phyloP scores from a whole-genome alignment of 768 basidiomycete genomes.

The Lentinus tigrinus region DNA sequence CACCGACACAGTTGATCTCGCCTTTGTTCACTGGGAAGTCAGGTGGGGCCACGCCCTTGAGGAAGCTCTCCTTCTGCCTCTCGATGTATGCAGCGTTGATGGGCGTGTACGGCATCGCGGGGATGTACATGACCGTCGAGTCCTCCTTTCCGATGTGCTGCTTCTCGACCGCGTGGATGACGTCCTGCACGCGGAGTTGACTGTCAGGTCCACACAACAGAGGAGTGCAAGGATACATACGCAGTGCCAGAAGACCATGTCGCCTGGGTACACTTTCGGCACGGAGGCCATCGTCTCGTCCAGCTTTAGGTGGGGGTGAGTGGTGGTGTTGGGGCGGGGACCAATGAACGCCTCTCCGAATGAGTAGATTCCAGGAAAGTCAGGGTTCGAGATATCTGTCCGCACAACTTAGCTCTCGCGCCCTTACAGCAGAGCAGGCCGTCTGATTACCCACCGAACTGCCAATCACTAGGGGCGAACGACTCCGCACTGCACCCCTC shows the following conservation, averaged over 20 bases:
- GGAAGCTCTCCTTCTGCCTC: slow-evolving; percentile 62
- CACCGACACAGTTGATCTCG: slow-evolving; percentile 39
- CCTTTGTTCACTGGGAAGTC: slow-evolving; percentile 60
- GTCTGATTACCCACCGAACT: slow-evolving; percentile 7
- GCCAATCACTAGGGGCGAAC: slow-evolving; percentile 26
- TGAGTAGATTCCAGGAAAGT: slow-evolving; percentile 34
- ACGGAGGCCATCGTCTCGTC: slow-evolving; percentile 66
- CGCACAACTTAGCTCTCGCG: not conserved
- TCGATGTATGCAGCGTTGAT: slow-evolving; percentile 60
- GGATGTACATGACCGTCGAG: slow-evolving; percentile 77
- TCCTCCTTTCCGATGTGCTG: slow-evolving; percentile 54
- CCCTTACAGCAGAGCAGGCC: not conserved
- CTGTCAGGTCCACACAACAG: not conserved
- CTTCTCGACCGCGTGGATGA: slow-evolving; percentile 45
- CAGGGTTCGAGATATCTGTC: slow-evolving; percentile 28
- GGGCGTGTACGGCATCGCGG: slow-evolving; percentile 65
- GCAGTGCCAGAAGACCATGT: slow-evolving; percentile 80
- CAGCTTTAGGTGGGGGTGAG: slow-evolving; percentile 69
- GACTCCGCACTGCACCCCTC: slow-evolving; percentile 33
- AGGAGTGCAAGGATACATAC: slow-evolving; percentile 30
- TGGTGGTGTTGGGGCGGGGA: slow-evolving; percentile 49
- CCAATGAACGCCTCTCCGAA: slow-evolving; percentile 30
- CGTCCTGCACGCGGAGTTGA: slow-evolving; percentile 30
- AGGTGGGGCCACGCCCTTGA: slow-evolving; percentile 60
- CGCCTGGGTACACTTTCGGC: slow-evolving; percentile 71